Evolutionary conservation across 139 green algal genomes (phyloP).

Genomic region (Raphidocelis subcapitata): DNA sequence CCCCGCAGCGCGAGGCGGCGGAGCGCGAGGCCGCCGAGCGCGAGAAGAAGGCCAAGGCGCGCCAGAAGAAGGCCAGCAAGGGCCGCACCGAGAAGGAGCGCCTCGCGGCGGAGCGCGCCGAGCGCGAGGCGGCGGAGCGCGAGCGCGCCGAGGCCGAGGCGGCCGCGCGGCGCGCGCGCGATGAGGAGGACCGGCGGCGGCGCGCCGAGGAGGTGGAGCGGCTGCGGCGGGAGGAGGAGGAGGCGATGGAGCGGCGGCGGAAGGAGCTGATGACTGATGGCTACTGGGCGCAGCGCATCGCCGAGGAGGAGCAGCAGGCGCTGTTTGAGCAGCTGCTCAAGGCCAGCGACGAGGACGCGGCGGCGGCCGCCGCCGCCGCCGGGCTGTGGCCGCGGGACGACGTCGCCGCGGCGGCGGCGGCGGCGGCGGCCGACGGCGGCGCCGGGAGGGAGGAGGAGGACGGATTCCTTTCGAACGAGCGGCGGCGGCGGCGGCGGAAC

Average conservation of each 20-base stretch:
- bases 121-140: slow-evolving; percentile 37
- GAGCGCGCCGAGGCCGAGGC: slow-evolving; percentile 8
- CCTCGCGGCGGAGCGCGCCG: slow-evolving; percentile 37
- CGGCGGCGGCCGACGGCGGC: background rate
- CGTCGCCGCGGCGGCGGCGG: slow-evolving; percentile 4
- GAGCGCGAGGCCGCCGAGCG: slow-evolving; percentile 42
- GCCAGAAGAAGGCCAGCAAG: slow-evolving; percentile 63
- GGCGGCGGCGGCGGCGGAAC: background rate
- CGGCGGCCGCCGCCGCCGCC: no score
- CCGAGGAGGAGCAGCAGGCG: slow-evolving; percentile 40
- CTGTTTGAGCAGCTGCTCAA: slow-evolving; percentile 19
- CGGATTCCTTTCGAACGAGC: slow-evolving; percentile 5
- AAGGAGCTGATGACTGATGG: slow-evolving; percentile 74
- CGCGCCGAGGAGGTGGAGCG: slow-evolving; percentile 43
- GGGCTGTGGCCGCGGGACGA: no score
- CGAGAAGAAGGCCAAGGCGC: slow-evolving; percentile 42
- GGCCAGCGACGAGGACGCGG: slow-evolving; percentile 22
- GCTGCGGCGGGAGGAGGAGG: slow-evolving; percentile 58
- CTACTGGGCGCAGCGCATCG: slow-evolving; percentile 78
- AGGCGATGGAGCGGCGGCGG: slow-evolving; percentile 62
- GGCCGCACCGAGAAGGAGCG: slow-evolving; percentile 62
- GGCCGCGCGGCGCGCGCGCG: slow-evolving; percentile 20
- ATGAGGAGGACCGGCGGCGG: slow-evolving; percentile 34
- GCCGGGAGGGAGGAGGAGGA: slow-evolving; percentile 10
- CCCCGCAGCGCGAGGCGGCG: slow-evolving; percentile 37